Base-by-base conservation (phyloP, 352 stramenopile genomes). In the Phytophthora niederhauseri region DNA sequence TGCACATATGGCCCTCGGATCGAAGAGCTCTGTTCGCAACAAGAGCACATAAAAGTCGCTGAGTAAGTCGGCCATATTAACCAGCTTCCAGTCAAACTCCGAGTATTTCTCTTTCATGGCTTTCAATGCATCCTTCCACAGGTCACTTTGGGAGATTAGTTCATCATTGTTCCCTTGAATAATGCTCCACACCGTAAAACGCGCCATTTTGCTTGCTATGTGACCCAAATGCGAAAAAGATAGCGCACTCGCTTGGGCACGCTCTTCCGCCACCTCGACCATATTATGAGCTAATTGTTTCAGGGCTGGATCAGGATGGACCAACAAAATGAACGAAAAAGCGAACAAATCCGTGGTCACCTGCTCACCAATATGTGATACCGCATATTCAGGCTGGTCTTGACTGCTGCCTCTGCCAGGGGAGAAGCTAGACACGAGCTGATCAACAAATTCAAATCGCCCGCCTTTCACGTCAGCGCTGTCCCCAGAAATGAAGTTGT, bases 261-360 rank as follows among this genome's bases (percentile, higher is more conserved):
- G 78, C 43, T 81, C 66, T 64, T 92, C 79, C 20, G 82, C 84
- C 19, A 86, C 28, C 0, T 66, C 62, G 30, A 89, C 56, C 77
- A 92, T 88, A 4, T 59, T 53, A n/a, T 71, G 49, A 26, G 61
- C 85, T 1, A 89, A 45, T 20, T 72, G 59, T 43, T 87, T 76
- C n/a, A 84, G 51, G 46, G 48, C 51, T 9, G 66, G 63, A 31
- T 81, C 66, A 22, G 70, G 67, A 57, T 71, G 58, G 1, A 50
- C 64, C 41, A 67, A 58, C 17, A 81, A 60, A n/a, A 91, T 75
- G 24, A 93, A 93, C 5, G 85, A 86, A 22, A 92, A 73, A 4
- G 85, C 87, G 64, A 93, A 87, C 28, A 93, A 62, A 61, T 93
- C 87, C 0, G 84, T 90, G 6, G 78, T 89, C 14, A 94, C 41